phyloP scores from a whole-genome alignment of 2,329 filamentous ascomycete genomes.

The Colletotrichum musicola region DNA sequence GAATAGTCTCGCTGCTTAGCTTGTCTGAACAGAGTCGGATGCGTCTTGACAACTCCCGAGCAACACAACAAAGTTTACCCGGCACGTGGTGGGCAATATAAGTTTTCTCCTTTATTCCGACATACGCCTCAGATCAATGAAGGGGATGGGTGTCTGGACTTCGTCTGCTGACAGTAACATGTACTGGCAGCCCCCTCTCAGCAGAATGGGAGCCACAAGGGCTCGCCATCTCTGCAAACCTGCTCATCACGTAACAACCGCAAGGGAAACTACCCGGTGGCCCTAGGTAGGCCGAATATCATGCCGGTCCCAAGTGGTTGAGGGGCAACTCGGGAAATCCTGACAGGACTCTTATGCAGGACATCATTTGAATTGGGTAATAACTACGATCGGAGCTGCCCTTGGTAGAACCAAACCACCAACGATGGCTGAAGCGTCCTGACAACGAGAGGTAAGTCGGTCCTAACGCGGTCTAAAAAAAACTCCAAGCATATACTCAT shows the following conservation, averaged over 20 bases:
- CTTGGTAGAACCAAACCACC: too few relatives aligned
- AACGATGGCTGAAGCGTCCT: too few relatives aligned
- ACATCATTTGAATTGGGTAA: too few relatives aligned
- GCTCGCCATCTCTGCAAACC: neutral
- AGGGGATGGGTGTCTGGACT: neutral
- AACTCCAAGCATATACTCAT: neutral
- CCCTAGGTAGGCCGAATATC: neutral
- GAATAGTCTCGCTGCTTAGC: neutral
- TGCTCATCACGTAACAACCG: slow-evolving; percentile 11
- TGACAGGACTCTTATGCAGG: neutral
- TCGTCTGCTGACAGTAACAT: too few relatives aligned
- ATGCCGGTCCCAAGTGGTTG: slow-evolving; percentile 4
- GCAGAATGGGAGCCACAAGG: slow-evolving; percentile 17
- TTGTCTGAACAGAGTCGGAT: slow-evolving; percentile 1
- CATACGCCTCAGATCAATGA: neutral
- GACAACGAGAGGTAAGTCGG: neutral
- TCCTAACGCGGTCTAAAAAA: neutral
- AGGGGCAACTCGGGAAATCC: neutral
- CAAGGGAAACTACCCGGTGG: slow-evolving; percentile 17
- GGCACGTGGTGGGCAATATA: slow-evolving; percentile 21
- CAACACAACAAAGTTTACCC: slow-evolving; percentile 12
- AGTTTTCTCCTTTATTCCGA: slow-evolving; percentile 29
- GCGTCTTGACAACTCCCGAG: neutral
- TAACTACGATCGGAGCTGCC: too few relatives aligned
- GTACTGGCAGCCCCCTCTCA: neutral